Evolutionary conservation across 176 grass and related monocot species (phyloP).

Genomic region (Lolium multiflorum): DNA sequence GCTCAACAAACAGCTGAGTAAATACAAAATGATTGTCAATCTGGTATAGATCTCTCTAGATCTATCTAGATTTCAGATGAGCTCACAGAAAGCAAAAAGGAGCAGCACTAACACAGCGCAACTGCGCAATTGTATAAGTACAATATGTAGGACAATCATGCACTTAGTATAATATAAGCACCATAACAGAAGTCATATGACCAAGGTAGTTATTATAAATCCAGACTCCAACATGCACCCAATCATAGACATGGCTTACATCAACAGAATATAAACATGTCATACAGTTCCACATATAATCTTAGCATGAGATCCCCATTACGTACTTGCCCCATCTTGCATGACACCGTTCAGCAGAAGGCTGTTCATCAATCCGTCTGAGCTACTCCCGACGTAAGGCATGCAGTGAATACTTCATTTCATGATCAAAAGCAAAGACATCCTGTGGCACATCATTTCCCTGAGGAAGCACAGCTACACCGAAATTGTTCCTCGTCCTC

Average conservation of each 20-base stretch:
- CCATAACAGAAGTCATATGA: slow-evolving; percentile 36
- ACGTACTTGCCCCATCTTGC: slow-evolving; percentile 29
- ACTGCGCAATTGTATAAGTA: not conserved
- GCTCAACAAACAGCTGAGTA: slow-evolving; percentile 21
- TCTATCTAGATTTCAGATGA: slow-evolving; percentile 15
- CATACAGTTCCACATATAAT: slow-evolving; percentile 35
- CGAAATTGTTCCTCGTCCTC: slow-evolving; percentile 62
- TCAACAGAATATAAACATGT: slow-evolving; percentile 37
- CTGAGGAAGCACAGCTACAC: slow-evolving; percentile 50
- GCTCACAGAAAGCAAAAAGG: slow-evolving; percentile 33
- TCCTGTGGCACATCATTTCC: slow-evolving; percentile 43
- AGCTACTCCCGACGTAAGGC: slow-evolving; percentile 53
- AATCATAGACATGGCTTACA: slow-evolving; percentile 40
- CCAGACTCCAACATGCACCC: slow-evolving; percentile 40
- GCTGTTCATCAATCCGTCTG: slow-evolving; percentile 57
- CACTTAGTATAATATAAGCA: slow-evolving; percentile 32
- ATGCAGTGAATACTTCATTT: slow-evolving; percentile 51
- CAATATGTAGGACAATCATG: slow-evolving; percentile 27
- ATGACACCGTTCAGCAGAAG: slow-evolving; percentile 33
- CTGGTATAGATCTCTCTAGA: slow-evolving; percentile 39
- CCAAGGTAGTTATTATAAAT: slow-evolving; percentile 49
- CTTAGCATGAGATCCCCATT: slow-evolving; percentile 42
- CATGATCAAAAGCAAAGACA: slow-evolving; percentile 46
- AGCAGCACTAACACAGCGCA: not conserved
- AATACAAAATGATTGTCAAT: slow-evolving; percentile 34